Evolutionary conservation across 176 grass and related monocot species (phyloP).

Genomic region (Ensete ventricosum): DNA sequence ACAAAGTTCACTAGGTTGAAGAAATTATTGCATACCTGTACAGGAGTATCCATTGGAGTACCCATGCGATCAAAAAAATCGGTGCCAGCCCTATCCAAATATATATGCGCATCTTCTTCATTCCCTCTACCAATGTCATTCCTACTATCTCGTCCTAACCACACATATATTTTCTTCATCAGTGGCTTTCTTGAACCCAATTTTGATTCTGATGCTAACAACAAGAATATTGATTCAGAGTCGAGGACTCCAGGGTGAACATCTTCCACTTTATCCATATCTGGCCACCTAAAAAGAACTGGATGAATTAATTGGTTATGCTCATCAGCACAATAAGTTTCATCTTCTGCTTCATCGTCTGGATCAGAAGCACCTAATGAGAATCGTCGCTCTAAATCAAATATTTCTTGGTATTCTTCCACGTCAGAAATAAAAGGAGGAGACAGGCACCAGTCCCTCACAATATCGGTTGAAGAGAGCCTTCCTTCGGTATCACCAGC

Average conservation of each 20-base stretch:
- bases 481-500: slow-evolving; percentile 10
- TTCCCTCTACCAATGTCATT: slow-evolving; percentile 18
- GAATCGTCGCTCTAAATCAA: slow-evolving; percentile 26
- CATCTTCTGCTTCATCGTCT: slow-evolving; percentile 14
- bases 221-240: slow-evolving; percentile 34
- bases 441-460: slow-evolving; percentile 35
- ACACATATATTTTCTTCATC: slow-evolving; percentile 33
- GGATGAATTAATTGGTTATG: slow-evolving; percentile 30
- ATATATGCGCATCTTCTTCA: slow-evolving; percentile 20
- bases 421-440: slow-evolving; percentile 41
- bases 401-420: slow-evolving; percentile 29
- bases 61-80: slow-evolving; percentile 30
- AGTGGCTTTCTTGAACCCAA: slow-evolving; percentile 15
- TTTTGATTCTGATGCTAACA: slow-evolving; percentile 33
- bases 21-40: slow-evolving; percentile 31
- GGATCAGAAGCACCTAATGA: slow-evolving; percentile 25
- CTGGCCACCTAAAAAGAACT: slow-evolving; percentile 35
- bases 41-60: slow-evolving; percentile 29
- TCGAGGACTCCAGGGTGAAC: slow-evolving; percentile 32
- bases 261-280: slow-evolving; percentile 33
- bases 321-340: not conserved
- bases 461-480: slow-evolving; percentile 4
- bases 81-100: slow-evolving; percentile 10
- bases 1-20: not conserved
- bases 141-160: slow-evolving; percentile 26